phyloP scores from a whole-genome alignment of 2,329 filamentous ascomycete species.

The Colletotrichum horii region DNA sequence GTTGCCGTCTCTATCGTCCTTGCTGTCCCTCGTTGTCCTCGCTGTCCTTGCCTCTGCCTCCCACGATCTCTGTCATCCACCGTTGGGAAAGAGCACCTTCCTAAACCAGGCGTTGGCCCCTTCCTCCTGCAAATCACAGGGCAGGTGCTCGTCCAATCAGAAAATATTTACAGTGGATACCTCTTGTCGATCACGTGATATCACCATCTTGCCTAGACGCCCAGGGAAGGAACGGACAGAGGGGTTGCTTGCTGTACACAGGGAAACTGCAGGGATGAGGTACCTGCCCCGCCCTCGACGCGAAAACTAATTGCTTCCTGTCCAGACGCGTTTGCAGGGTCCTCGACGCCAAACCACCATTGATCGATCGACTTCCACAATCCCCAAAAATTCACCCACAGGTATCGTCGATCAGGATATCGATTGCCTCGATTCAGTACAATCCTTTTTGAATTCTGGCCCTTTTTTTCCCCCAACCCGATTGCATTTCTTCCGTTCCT shows the following conservation, averaged over 20 bases:
- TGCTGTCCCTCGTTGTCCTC: not conserved
- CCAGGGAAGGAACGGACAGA: not conserved
- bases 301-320: slow-evolving; percentile 8
- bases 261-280: not conserved
- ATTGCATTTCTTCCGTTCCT: not conserved
- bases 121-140: not conserved
- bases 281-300: not conserved
- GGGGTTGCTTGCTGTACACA: not conserved
- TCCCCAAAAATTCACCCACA: not conserved
- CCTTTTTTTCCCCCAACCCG: not conserved
- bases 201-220: not conserved
- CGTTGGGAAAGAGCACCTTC: not conserved
- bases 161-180: not conserved
- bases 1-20: too few relatives aligned
- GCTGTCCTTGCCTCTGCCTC: not conserved
- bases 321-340: not conserved
- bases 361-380: not conserved
- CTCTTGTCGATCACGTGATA: not conserved
- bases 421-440: not conserved
- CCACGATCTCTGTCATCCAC: not conserved
- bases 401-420: not conserved
- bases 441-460: not conserved
- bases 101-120: not conserved
- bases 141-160: not conserved
- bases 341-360: not conserved